A percentile compares a stretch with the other conserved stretches of the same genome.
These are phyloP conservation scores for Hylodesmum podocarpum DNA, from an alignment of 306 rosid species.

Conservation along the genomic window DNA sequence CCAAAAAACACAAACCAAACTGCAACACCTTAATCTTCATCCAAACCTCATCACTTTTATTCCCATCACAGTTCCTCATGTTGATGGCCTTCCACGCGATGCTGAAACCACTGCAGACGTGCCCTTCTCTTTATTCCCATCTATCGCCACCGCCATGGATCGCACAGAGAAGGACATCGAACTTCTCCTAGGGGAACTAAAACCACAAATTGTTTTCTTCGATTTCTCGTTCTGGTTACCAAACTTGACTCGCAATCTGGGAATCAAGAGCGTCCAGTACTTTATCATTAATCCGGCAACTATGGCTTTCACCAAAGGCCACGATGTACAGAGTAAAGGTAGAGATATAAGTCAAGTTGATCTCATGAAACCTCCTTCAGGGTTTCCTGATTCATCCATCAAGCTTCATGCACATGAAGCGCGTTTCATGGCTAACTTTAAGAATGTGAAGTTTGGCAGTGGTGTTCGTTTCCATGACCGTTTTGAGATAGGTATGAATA, in stretches of 20 bases:
- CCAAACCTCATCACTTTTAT: constrained; percentile 34
- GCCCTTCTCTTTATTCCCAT: background rate
- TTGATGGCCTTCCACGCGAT: constrained; percentile 26
- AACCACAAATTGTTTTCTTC: constrained; percentile 32
- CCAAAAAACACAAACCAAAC: constrained; percentile 11
- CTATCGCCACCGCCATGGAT: constrained; percentile 24
- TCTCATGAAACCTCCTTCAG: constrained; percentile 6
- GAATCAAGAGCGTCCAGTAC: constrained; percentile 25
- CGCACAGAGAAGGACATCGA: constrained; percentile 23
- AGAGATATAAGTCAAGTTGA: background rate
- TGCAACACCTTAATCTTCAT: constrained; percentile 15
- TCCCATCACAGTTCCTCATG: constrained; percentile 27
- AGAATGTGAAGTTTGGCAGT: constrained; percentile 14
- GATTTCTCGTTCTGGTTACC: constrained; percentile 34
- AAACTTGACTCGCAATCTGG: background rate
- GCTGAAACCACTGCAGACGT: constrained; percentile 44
- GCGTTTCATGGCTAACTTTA: background rate
- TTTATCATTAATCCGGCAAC: background rate
- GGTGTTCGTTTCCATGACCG: constrained; percentile 23
- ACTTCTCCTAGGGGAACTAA: background rate
- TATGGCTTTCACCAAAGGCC: constrained; percentile 6
- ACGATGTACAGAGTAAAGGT: background rate
- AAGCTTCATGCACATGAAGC: constrained; percentile 24
- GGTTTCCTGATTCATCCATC: constrained; percentile 25
- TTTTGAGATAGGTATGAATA: background rate